These are phyloP conservation scores for Pythium phragmiticola DNA, from an alignment of 352 stramenopile genomes.

Conservation along the genomic window DNA sequence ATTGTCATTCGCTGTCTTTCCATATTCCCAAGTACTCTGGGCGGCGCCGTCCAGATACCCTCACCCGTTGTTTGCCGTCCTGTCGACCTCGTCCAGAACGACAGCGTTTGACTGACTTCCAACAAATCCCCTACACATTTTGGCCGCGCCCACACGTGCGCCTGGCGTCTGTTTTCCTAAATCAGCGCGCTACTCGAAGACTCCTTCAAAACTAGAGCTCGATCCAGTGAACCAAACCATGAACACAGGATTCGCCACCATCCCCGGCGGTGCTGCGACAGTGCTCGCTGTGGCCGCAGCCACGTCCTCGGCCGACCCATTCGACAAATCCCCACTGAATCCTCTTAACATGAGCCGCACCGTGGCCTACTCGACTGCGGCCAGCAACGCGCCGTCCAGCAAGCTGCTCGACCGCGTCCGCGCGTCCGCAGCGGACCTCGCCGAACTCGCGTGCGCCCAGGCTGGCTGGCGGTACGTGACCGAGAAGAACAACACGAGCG, in stretches of 20 bases:
- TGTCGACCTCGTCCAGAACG: not conserved
- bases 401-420: slow-evolving; percentile 66
- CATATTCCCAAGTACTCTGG: not conserved
- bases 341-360: slow-evolving; percentile 25
- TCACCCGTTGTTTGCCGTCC: not conserved
- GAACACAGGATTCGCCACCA: not conserved
- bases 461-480: slow-evolving; percentile 50
- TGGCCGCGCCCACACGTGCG: not conserved
- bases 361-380: not conserved
- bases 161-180: not conserved
- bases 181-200: not conserved
- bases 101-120: not conserved
- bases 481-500: slow-evolving; percentile 49
- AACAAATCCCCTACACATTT: too few relatives aligned
- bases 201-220: not conserved
- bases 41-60: not conserved
- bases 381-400: slow-evolving; percentile 45
- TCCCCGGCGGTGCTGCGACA: not conserved
- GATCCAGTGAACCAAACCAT: not conserved
- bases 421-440: slow-evolving; percentile 55
- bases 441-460: slow-evolving; percentile 39
- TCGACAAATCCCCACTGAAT: slow-evolving; percentile 25
- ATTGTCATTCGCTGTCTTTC: not conserved
- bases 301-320: slow-evolving; percentile 1
- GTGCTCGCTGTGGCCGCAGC: not conserved